Evolutionary conservation across 768 basidiomycete genomes (phyloP).

Genomic region (Pleurotus pulmonarius): DNA sequence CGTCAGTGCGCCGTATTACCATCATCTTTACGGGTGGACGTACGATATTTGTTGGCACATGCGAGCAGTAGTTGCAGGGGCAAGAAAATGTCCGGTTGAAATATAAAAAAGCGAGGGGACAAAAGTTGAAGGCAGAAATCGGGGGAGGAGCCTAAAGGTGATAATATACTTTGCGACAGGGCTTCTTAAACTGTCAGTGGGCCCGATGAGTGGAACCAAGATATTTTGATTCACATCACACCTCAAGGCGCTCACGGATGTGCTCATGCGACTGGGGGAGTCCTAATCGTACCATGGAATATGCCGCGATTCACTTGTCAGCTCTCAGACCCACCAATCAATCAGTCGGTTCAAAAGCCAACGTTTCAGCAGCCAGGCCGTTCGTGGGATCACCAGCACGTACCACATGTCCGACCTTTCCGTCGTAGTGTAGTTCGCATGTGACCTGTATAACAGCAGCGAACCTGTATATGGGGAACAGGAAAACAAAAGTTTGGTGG

Average conservation of each 20-base stretch:
- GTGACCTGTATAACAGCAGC: neutral
- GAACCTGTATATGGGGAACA: conserved; percentile 5
- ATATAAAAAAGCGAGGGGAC: neutral
- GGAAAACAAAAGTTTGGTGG: neutral
- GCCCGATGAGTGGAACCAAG: conserved; percentile 7
- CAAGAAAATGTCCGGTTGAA: neutral
- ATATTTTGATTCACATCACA: conserved; percentile 8
- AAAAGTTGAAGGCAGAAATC: conserved; percentile 11
- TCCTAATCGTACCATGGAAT: conserved; percentile 17
- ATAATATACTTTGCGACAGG: conserved; percentile 4
- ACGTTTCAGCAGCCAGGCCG: conserved; percentile 13
- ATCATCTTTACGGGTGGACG: conserved; percentile 23
- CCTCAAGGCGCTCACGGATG: conserved; percentile 14
- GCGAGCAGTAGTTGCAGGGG: conserved; percentile 7
- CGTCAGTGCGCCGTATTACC: conserved; percentile 6
- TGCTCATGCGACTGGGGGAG: conserved; percentile 22
- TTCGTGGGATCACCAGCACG: conserved; percentile 24
- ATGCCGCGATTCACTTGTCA: conserved; percentile 21
- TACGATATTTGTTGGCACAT: conserved; percentile 83
- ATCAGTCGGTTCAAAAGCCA: conserved; percentile 23
- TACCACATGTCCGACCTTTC: conserved; percentile 30
- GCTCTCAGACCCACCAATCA: conserved; percentile 21
- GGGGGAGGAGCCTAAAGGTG: conserved; percentile 13
- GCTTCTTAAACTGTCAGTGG: conserved; percentile 3
- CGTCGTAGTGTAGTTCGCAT: conserved; percentile 6